phyloP scores from a whole-genome alignment of 2,329 filamentous ascomycete species.

The Aspergillus unguis region DNA sequence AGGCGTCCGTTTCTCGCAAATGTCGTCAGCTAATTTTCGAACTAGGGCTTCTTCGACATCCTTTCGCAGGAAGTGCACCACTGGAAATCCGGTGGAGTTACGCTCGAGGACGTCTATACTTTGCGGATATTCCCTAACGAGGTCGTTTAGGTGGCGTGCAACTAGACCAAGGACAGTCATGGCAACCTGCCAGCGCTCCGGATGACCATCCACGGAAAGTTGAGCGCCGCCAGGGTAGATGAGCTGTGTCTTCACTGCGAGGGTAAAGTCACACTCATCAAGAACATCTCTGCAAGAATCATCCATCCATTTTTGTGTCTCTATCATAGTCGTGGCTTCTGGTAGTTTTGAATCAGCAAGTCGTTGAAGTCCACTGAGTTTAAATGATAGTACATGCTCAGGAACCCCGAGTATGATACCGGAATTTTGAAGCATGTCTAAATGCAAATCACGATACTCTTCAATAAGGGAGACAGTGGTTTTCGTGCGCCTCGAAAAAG shows the following conservation, averaged over 20 bases:
- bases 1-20: conserved; percentile 33
- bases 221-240: conserved; percentile 56
- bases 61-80: conserved; percentile 54
- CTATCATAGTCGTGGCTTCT: conserved; percentile 50
- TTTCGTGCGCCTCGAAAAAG: conserved; percentile 54
- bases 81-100: conserved; percentile 48
- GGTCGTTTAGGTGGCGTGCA: conserved; percentile 31
- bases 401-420: conserved; percentile 61
- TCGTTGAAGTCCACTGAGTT: conserved; percentile 58
- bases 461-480: conserved; percentile 27
- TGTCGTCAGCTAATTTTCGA: conserved; percentile 39
- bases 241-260: conserved; percentile 54
- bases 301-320: conserved; percentile 51
- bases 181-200: conserved; percentile 50
- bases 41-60: conserved; percentile 49
- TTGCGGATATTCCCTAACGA: conserved; percentile 41
- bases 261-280: conserved; percentile 61
- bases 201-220: conserved; percentile 51
- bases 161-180: conserved; percentile 45
- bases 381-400: conserved; percentile 64
- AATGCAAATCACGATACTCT: conserved; percentile 40
- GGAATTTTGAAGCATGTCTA: conserved; percentile 38
- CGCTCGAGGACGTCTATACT: conserved; percentile 51
- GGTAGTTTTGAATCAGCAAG: conserved; percentile 47
- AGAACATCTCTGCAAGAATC: conserved; percentile 56